Evolutionary conservation across 139 green algal species (phyloP), one percentile per base, ranked within the genome.

Genomic region (Pleodorina starrii): DNA sequence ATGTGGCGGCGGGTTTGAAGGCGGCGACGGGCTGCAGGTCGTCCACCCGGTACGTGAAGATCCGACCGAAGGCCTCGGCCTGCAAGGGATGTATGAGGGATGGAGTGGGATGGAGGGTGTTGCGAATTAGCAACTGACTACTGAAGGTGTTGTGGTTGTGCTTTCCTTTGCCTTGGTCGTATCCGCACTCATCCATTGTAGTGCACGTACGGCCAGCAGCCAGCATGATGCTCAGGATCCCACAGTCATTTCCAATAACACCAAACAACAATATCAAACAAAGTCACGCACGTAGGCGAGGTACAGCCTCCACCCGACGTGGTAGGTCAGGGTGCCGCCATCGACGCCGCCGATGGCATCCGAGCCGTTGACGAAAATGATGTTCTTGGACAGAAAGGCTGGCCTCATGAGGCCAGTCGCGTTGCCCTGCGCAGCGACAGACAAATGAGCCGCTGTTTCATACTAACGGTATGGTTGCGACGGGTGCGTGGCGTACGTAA

Each of bases 301-400:
- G 80, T 87, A 76, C 5, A 36, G 27, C 29, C 32, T 32, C 80
- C 59, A 77, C 38, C 27, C 0, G 0, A 44, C 42, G 60, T 87
- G 80, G 80, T 66, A 87, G 5, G 54, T 35, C 10, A 86, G 80
- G 5, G 40, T n/a, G 40, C 80, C 57, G 59, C 42, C 40, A 40
- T 87, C 80, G 4, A 87, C 80, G n/a, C 80, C 80, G 3, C 42
- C 80, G 16, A 87, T 87, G 80, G 12, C 60, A n/a, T 87, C 80
- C 0, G 5, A n/a, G 60, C 80, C 80, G n/a, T 87, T 87, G 12
- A 77, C 60, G 0, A 76, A 1, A 4, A 87, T 19, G 21, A 87
- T 23, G 59, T 19, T 66, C 80, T 87, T 87, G 27, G 60, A 25
- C 59, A 87, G 40, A 2, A 50, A 17, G 1, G 80, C 40, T 17